Percentiles rank a stretch among this genome's conserved stretches.
These are phyloP conservation scores for Gracilaria vermiculophylla DNA, from an alignment of 23 red algal genomes.

Conservation along the genomic window DNA sequence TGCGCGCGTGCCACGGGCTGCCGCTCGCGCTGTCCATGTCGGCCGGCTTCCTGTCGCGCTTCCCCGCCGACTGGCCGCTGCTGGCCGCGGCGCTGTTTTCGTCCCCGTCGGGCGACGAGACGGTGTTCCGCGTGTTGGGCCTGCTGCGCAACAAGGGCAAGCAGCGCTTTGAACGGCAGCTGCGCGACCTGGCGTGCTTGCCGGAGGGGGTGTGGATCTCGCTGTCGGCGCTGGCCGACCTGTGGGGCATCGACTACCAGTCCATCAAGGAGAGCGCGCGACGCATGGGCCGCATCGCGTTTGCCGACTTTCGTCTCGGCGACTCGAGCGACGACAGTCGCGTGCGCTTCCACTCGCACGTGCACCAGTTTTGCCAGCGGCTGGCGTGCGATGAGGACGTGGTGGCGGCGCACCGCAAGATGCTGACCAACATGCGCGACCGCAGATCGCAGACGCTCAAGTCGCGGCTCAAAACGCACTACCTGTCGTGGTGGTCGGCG, in stretches of 20 bases:
- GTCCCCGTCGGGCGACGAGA: slow-evolving; percentile 18
- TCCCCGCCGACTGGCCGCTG: neutral
- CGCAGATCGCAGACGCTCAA: slow-evolving; percentile 10
- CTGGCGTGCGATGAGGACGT: slow-evolving; percentile 5
- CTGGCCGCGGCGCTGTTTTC: neutral
- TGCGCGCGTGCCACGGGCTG: slow-evolving; percentile 33
- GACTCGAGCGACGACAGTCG: slow-evolving; percentile 66
- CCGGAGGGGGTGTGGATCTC: slow-evolving; percentile 55
- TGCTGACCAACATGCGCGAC: slow-evolving; percentile 28
- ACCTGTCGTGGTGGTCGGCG: slow-evolving; percentile 44
- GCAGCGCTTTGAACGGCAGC: slow-evolving; percentile 14
- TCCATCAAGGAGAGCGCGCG: slow-evolving; percentile 50
- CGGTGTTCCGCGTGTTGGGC: slow-evolving; percentile 7
- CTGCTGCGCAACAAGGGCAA: slow-evolving; percentile 38
- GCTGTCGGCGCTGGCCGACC: slow-evolving; percentile 45
- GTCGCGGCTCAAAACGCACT: slow-evolving; percentile 30
- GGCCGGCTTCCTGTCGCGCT: slow-evolving; percentile 38
- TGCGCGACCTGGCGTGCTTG: slow-evolving; percentile 39
- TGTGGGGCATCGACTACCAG: slow-evolving; percentile 49
- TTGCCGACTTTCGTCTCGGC: slow-evolving; percentile 49
- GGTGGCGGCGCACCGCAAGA: slow-evolving; percentile 1
- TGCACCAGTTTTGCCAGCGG: slow-evolving; percentile 25
- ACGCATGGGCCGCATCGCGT: slow-evolving; percentile 45
- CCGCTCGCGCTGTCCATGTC: slow-evolving; percentile 44
- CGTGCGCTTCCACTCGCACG: slow-evolving; percentile 56